These are phyloP conservation scores for Sugiyamaella japonica DNA, from an alignment of 1,139 yeast species.

Conservation along the genomic window DNA sequence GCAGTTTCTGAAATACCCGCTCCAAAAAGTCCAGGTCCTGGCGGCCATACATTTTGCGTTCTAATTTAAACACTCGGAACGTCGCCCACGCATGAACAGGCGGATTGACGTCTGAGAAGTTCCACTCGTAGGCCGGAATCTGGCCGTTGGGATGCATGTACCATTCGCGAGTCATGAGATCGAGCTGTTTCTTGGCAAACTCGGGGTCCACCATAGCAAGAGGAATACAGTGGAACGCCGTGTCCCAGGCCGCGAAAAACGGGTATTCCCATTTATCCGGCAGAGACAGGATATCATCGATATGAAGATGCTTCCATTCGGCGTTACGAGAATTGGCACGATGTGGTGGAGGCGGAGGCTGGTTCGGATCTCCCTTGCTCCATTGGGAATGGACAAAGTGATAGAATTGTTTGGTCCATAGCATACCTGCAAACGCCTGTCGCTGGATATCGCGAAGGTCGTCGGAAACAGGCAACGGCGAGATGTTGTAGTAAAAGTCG, in stretches of 20 bases:
- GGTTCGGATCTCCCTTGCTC: constrained; percentile 86
- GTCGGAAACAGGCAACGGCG: constrained; percentile 84
- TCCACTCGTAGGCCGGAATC: constrained; percentile 97
- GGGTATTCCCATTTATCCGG: constrained; percentile 99
- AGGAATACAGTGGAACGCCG: constrained; percentile 95
- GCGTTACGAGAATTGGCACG: constrained; percentile 82
- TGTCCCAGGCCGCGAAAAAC: constrained; percentile 97
- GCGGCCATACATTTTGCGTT: constrained; percentile 78
- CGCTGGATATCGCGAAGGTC: constrained; percentile 84
- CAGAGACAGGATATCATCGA: constrained; percentile 83
- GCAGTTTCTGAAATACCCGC: constrained; percentile 84
- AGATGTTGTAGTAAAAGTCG: constrained; percentile 86
- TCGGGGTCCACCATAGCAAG: constrained; percentile 94
- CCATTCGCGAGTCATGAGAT: constrained; percentile 90
- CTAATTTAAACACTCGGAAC: constrained; percentile 85
- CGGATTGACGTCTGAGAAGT: constrained; percentile 92
- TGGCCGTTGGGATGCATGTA: constrained; percentile 99
- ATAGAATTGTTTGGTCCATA: constrained; percentile 95
- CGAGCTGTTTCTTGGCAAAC: constrained; percentile 88
- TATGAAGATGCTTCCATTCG: constrained; percentile 88
- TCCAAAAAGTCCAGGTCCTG: constrained; percentile 87
- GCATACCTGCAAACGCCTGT: constrained; percentile 91
- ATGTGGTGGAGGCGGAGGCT: constrained; percentile 71
- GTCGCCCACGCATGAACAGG: constrained; percentile 99
- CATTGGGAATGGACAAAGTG: constrained; percentile 85